phyloP scores from a whole-genome alignment of 225 moss, liverwort and hornwort species.

The Pseudisothecium myosuroides region DNA sequence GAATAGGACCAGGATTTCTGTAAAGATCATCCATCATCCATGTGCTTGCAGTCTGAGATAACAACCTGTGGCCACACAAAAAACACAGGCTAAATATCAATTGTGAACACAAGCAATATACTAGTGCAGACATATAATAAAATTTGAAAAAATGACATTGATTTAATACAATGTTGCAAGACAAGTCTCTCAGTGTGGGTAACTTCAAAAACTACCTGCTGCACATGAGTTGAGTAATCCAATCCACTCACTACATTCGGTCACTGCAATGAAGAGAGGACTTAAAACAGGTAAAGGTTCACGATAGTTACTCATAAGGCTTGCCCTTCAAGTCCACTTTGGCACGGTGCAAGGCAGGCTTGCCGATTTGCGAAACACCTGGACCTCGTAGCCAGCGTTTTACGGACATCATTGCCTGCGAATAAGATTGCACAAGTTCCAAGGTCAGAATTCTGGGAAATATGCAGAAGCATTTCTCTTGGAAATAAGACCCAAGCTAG shows the following conservation, averaged over 20 bases:
- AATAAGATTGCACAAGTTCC: background rate
- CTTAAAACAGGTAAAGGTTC: background rate
- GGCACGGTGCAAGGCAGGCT: constrained; percentile 84
- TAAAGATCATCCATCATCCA: constrained; percentile 94
- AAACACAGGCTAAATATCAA: background rate
- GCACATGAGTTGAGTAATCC: background rate
- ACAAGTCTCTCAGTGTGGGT: background rate
- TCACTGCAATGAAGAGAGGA: background rate
- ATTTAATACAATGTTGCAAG: background rate
- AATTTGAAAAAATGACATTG: background rate
- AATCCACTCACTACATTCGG: background rate
- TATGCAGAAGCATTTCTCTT: background rate
- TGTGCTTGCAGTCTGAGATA: constrained; percentile 52
- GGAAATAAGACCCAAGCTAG: background rate
- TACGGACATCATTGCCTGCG: constrained; percentile 98
- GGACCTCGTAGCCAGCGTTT: constrained; percentile 96
- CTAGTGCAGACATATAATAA: background rate
- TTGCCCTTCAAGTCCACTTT: constrained; percentile 98
- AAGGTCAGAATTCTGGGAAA: background rate
- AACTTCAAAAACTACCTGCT: background rate
- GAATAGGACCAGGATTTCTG: constrained; percentile 93
- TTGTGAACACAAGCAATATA: background rate
- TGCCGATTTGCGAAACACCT: constrained; percentile 95
- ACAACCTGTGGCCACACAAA: constrained; percentile 40
- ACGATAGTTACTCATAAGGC: constrained; percentile 61